Base-by-base conservation (phyloP, 208 protist species). In the Crithidia expoeki region DNA sequence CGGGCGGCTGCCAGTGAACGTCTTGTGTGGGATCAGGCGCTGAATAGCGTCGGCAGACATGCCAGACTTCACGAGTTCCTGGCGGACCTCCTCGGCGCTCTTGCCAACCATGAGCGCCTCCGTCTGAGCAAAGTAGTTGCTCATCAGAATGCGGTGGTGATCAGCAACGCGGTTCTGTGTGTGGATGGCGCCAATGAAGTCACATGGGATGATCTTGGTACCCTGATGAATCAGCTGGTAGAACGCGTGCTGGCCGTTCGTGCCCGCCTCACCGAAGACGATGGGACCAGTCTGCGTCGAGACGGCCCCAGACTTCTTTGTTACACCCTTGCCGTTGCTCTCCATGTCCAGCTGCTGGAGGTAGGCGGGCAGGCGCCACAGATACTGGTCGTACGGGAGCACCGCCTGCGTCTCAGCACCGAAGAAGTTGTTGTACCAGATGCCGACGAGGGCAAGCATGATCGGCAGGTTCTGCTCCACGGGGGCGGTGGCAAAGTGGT, bases 321-420 rank as follows among this genome's bases (percentile, higher is more conserved):
- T 93, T 16, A 92, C 69, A 56, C 90, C 86, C 81, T 99, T 99
- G 30, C 98, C 98, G 81, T 99, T 99, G 52, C 94, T 98, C 76
- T 99, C 96, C 96, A 98, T 99, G 71, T 98, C 94, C 38, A 96
- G 94, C 84, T 99, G 98, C 85, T 99, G 98, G 53, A 99, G 97
- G 74, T 99, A 99, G n/a, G 98, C 97, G 2, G 98, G 90, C 47
- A 99, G 93, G 32, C 97, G 81, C 83, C 92, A 91, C 27, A 99
- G 81, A 84, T 99, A 99, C 79, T 99, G 98, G 65, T 99, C 98
- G 76, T 99, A 99, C 36, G 98, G 98, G 2, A 99, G 81, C 19
- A 99, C 94, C 23, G 98, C 98, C 60, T 98, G 88, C 4, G 96
- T 98, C 76, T 98, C 80, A 5, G 91, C 81, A 19, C 87, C 89